Evolutionary conservation across 2,329 filamentous ascomycete species (phyloP).

Genomic region (Colletotrichum sp.): DNA sequence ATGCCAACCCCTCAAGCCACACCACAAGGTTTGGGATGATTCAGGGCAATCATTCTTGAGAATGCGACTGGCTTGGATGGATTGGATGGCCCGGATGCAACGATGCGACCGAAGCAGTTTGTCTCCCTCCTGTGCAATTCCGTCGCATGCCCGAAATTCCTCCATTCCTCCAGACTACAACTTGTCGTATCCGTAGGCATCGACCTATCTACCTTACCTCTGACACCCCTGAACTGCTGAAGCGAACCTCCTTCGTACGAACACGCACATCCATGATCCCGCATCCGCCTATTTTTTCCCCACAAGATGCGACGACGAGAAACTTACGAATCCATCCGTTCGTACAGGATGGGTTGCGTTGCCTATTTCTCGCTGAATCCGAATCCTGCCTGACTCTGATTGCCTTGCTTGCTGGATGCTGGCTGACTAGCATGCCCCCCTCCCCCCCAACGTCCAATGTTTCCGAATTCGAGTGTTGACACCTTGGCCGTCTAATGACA

Average conservation of each 20-base stretch:
- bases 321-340: neutral
- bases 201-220: neutral
- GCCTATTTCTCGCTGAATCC: neutral
- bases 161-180: conserved; percentile 8
- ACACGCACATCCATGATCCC: neutral
- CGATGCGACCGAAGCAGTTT: conserved; percentile 2
- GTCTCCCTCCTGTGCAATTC: neutral
- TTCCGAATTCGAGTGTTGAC: conserved; percentile 3
- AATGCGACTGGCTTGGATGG: conserved; percentile 14
- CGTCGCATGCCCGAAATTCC: conserved; percentile 12
- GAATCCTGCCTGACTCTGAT: neutral
- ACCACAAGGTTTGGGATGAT: conserved; percentile 10
- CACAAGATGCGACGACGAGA: conserved; percentile 2
- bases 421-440: conserved; percentile 6
- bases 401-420: neutral
- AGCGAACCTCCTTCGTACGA: neutral
- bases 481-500: conserved; percentile 1
- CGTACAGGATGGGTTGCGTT: neutral
- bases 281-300: neutral
- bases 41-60: conserved; percentile 8
- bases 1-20: neutral
- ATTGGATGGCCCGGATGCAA: conserved; percentile 16
- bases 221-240: neutral
- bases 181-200: neutral
- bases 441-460: conserved; percentile 12